phyloP scores from a whole-genome alignment of 1,284 basidiomycete species.

The Puccinia coronata region DNA sequence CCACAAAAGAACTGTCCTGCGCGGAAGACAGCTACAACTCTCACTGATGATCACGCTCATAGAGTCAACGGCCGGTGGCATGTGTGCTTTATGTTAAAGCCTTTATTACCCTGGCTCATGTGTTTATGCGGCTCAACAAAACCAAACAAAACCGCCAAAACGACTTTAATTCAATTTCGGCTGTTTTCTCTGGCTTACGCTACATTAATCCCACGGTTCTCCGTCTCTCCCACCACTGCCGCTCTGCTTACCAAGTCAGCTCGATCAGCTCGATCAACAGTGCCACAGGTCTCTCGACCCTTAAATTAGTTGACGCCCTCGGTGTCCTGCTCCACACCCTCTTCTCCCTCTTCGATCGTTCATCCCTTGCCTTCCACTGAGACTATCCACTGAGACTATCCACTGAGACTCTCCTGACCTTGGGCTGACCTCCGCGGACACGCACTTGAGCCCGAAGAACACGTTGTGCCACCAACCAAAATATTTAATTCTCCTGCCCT shows the following conservation, averaged over 20 bases:
- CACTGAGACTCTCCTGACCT: too few relatives aligned
- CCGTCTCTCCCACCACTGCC: background rate
- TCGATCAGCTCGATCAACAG: too few relatives aligned
- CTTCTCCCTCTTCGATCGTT: background rate
- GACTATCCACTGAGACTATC: too few relatives aligned
- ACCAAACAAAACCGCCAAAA: background rate
- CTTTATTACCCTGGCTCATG: too few relatives aligned
- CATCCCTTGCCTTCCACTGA: background rate
- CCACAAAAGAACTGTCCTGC: background rate
- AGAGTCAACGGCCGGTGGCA: background rate
- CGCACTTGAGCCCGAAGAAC: background rate
- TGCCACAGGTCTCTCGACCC: too few relatives aligned
- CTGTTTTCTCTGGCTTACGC: background rate
- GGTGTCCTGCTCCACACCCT: background rate
- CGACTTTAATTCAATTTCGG: background rate
- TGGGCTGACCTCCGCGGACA: too few relatives aligned
- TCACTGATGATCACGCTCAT: background rate
- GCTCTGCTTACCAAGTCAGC: too few relatives aligned
- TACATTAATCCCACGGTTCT: constrained; percentile 17
- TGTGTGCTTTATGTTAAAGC: background rate
- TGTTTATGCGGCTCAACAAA: background rate
- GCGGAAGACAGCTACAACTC: background rate
- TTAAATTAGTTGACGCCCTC: too few relatives aligned
- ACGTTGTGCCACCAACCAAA: background rate
- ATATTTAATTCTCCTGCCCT: constrained; percentile 1